Evolutionary conservation across 331 rosid genomes (phyloP), one percentile per base, ranked within the genome.

Genomic region (Ulmus americana): DNA sequence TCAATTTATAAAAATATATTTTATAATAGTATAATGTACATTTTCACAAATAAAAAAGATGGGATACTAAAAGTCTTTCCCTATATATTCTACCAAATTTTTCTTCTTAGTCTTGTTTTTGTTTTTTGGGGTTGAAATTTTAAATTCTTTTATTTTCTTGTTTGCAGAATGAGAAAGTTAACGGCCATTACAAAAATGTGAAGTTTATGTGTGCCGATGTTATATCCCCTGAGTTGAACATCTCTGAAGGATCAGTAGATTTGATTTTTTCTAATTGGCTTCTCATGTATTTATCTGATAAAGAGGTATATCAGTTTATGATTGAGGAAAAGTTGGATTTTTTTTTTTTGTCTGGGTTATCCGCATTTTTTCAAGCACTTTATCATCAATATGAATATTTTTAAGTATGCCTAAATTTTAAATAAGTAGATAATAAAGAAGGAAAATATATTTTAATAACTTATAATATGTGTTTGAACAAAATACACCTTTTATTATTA

Each of bases 251-350:
- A 51, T 86, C 96, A 0, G 70, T 83, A 70, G 97, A 92, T 71
- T 61, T 92, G 54, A 74, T 88, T 51, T 92, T 92, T 87, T 92
- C 98, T n/a, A 92, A 92, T 69, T 92, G 98, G 98, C 72, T 92
- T 55, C 98, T 92, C 28, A 92, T 92, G 98, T 92, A 92, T 81
- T 85, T 92, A 63, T 86, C 96, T 45, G 96, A 92, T 73, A 58
- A 16, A 10, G 98, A 92, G 96, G 99, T 90, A 10, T 44, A 13
- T 4, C 39, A 28, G 4, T 8, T 38, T 13, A 10, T 38, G 7
- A 14, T 39, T 5, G 14, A n/a, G 15, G 6, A 22, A n/a, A 16
- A 54, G 1, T 48, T 48, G 53, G 16, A 48, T 7, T 48, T n/a
- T 10, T 11, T 48, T 13, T 48, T 10, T 11, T 48, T 13, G 13